A percentile compares a stretch with the other conserved stretches of the same genome.
Evolutionary conservation across 2,329 filamentous ascomycete species (phyloP).

Genomic region (Fusarium sp.): DNA sequence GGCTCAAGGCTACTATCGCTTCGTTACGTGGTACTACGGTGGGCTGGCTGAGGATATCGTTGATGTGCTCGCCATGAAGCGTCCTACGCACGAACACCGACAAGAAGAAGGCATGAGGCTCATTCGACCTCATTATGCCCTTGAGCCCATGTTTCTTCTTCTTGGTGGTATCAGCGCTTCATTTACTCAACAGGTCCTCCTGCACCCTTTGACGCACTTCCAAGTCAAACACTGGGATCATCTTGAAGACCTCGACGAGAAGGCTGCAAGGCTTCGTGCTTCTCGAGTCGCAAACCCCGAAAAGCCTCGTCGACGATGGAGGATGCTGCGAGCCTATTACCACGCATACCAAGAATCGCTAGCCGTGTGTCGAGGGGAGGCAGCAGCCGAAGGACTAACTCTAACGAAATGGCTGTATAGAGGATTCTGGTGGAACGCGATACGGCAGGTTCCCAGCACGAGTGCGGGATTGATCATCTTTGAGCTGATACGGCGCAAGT

Average conservation of each 20-base stretch:
- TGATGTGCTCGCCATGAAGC: conserved; percentile 58
- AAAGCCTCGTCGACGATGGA: conserved; percentile 52
- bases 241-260: conserved; percentile 75
- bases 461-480: conserved; percentile 82
- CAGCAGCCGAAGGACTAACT: conserved; percentile 63
- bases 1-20: conserved; percentile 75
- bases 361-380: conserved; percentile 67
- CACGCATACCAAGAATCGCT: conserved; percentile 76
- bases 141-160: conserved; percentile 78
- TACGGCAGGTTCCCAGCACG: conserved; percentile 80
- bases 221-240: conserved; percentile 79
- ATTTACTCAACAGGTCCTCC: conserved; percentile 72
- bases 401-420: conserved; percentile 73
- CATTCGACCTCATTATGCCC: conserved; percentile 78
- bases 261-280: conserved; percentile 58
- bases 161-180: conserved; percentile 75
- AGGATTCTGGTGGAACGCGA: conserved; percentile 77
- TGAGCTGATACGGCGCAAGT: conserved; percentile 78
- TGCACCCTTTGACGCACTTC: conserved; percentile 77
- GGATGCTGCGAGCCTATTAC: conserved; percentile 73
- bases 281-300: conserved; percentile 45
- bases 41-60: conserved; percentile 63
- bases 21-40: conserved; percentile 76
- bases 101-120: conserved; percentile 52
- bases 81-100: conserved; percentile 46